These are phyloP conservation scores for Fusarium avenaceum DNA, from an alignment of 2,329 filamentous ascomycete genomes.

Conservation along the genomic window DNA sequence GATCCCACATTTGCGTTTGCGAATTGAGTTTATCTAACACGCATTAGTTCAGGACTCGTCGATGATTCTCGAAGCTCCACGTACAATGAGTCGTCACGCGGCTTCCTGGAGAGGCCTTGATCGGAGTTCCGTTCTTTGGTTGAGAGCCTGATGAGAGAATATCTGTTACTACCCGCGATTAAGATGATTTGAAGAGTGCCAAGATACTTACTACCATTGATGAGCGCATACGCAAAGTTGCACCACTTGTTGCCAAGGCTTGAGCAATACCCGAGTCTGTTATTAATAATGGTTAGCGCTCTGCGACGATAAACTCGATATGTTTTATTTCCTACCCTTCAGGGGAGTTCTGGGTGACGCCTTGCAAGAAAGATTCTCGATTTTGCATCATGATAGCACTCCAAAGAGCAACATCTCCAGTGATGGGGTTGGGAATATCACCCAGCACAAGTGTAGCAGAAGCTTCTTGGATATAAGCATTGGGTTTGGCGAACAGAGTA, in stretches of 20 bases:
- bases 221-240: constrained; percentile 28
- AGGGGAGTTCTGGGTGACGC: constrained; percentile 21
- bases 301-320: too few species aligned
- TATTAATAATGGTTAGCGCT: neutral
- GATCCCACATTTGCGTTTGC: constrained; percentile 18
- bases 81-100: constrained; percentile 25
- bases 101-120: constrained; percentile 12
- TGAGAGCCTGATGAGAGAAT: neutral
- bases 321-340: neutral
- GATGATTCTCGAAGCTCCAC: neutral
- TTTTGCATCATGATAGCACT: constrained; percentile 30
- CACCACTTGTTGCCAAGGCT: constrained; percentile 26
- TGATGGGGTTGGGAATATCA: constrained; percentile 15
- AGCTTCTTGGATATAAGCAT: constrained; percentile 24
- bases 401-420: constrained; percentile 23
- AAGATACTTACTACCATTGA: constrained; percentile 1
- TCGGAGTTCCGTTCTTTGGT: constrained; percentile 7
- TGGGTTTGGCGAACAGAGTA: neutral
- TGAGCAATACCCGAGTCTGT: constrained; percentile 13
- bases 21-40: constrained; percentile 15
- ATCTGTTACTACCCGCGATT: too few species aligned
- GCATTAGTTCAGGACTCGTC: neutral
- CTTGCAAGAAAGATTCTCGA: constrained; percentile 16
- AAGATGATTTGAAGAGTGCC: too few species aligned
- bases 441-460: constrained; percentile 17